Evolutionary conservation across 768 basidiomycete genomes (phyloP).

Genomic region (Boletus coccyginus): DNA sequence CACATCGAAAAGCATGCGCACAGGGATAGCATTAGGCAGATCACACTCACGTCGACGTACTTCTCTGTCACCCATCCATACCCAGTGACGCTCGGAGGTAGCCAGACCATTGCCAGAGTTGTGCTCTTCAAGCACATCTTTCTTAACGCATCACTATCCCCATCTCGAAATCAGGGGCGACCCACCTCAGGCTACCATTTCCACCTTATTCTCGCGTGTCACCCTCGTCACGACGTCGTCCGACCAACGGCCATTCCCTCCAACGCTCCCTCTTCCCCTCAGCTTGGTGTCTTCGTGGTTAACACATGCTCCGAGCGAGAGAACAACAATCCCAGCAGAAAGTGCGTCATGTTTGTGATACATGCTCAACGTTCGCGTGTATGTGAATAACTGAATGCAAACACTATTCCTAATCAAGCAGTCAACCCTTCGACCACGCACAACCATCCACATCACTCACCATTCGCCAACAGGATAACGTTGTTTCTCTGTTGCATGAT

Average conservation of each 20-base stretch:
- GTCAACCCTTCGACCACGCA: slow-evolving; percentile 4
- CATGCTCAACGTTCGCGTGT: slow-evolving; percentile 61
- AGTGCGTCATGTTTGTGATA: slow-evolving; percentile 68
- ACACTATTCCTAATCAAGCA: slow-evolving; percentile 54
- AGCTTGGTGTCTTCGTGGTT: background rate
- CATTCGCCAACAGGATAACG: slow-evolving; percentile 47
- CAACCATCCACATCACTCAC: slow-evolving; percentile 2
- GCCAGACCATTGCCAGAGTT: slow-evolving; percentile 47
- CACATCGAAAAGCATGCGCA: slow-evolving; percentile 76
- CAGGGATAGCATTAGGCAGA: slow-evolving; percentile 71
- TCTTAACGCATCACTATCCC: background rate
- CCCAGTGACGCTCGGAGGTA: slow-evolving; percentile 58
- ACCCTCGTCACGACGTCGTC: slow-evolving; percentile 46
- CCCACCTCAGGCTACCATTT: slow-evolving; percentile 62
- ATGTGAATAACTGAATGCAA: slow-evolving; percentile 72
- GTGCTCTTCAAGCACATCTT: slow-evolving; percentile 76
- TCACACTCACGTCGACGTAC: slow-evolving; percentile 59
- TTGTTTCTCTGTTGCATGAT: slow-evolving; percentile 68
- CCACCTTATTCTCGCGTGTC: slow-evolving; percentile 44
- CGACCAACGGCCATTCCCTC: slow-evolving; percentile 58
- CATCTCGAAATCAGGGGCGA: background rate
- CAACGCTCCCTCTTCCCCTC: slow-evolving; percentile 39
- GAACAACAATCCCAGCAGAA: slow-evolving; percentile 70
- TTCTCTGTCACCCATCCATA: slow-evolving; percentile 76
- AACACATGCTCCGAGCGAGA: slow-evolving; percentile 54